phyloP scores from a whole-genome alignment of 2,329 filamentous ascomycete species.

The Rhynchosporium secalis region DNA sequence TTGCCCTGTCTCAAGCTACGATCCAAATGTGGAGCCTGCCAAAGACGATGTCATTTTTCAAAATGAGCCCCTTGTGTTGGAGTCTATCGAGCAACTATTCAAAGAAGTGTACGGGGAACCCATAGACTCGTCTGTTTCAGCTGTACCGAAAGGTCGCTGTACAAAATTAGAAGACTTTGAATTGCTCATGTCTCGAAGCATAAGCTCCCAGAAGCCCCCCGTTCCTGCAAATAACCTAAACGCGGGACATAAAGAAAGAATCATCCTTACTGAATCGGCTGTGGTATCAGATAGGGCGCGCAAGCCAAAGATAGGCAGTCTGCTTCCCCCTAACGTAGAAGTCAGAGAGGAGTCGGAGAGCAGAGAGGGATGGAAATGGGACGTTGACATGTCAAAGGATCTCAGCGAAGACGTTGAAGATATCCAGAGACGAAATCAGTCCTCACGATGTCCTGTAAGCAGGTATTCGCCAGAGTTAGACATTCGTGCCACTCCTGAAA shows the following conservation, averaged over 20 bases:
- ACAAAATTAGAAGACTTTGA: slow-evolving; percentile 29
- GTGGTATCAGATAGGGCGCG: not conserved
- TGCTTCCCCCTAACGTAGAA: not conserved
- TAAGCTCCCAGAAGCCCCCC: not conserved
- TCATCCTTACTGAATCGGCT: not conserved
- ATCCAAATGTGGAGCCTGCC: slow-evolving; percentile 68
- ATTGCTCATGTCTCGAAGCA: slow-evolving; percentile 31
- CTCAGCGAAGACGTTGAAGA: slow-evolving; percentile 47
- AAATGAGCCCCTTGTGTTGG: slow-evolving; percentile 50
- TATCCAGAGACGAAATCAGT: slow-evolving; percentile 1
- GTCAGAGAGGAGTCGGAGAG: not conserved
- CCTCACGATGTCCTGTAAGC: slow-evolving; percentile 1
- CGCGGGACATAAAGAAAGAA: not conserved
- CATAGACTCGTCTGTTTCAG: slow-evolving; percentile 1
- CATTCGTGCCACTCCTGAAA: not conserved
- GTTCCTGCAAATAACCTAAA: not conserved
- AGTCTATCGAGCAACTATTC: slow-evolving; percentile 37
- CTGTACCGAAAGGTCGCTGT: not conserved
- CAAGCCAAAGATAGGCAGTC: not conserved
- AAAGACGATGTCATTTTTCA: slow-evolving; percentile 73
- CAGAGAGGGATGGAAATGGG: slow-evolving; percentile 27
- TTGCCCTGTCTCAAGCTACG: slow-evolving; percentile 64
- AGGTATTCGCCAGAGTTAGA: not conserved
- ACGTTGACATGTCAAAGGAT: slow-evolving; percentile 49
- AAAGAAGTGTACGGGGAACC: slow-evolving; percentile 34